A percentile compares a stretch with the other conserved stretches of the same genome.
Evolutionary conservation across 495 filamentous ascomycete genomes (phyloP).

Genomic region (Corynascus novoguineensis): DNA sequence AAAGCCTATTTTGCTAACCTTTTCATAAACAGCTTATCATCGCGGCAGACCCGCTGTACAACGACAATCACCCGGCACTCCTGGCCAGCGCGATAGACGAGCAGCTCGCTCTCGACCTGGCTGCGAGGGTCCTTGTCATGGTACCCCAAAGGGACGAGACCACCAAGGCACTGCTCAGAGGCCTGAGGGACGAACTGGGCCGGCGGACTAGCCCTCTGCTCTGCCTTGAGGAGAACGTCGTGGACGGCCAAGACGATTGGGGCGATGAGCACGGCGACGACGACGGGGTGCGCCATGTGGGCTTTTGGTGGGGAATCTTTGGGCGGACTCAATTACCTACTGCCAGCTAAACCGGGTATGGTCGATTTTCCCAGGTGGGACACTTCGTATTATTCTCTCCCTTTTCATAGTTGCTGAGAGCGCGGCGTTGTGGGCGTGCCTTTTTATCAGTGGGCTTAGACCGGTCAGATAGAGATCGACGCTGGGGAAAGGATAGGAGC

Average conservation of each 20-base stretch:
- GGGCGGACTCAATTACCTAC: conserved; percentile 13
- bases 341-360: not conserved
- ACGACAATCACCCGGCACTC: conserved; percentile 43
- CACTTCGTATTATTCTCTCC: not conserved
- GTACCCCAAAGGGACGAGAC: conserved; percentile 39
- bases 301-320: conserved; percentile 47
- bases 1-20: not conserved
- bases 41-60: conserved; percentile 43
- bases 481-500: not conserved
- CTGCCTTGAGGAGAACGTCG: conserved; percentile 30
- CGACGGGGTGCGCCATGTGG: conserved; percentile 29
- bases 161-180: conserved; percentile 31
- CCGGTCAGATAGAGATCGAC: not conserved
- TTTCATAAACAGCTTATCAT: conserved; percentile 38
- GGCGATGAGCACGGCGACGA: conserved; percentile 37
- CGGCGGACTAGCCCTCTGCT: conserved; percentile 21
- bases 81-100: conserved; percentile 37
- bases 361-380: too few species aligned
- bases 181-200: conserved; percentile 27
- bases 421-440: not conserved
- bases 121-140: conserved; percentile 41
- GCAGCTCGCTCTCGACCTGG: conserved; percentile 32
- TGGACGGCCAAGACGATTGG: conserved; percentile 45
- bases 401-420: not conserved
- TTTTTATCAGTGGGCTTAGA: not conserved